Base-by-base conservation (phyloP, 129 eudicot species). In the Saussurea involucrata region DNA sequence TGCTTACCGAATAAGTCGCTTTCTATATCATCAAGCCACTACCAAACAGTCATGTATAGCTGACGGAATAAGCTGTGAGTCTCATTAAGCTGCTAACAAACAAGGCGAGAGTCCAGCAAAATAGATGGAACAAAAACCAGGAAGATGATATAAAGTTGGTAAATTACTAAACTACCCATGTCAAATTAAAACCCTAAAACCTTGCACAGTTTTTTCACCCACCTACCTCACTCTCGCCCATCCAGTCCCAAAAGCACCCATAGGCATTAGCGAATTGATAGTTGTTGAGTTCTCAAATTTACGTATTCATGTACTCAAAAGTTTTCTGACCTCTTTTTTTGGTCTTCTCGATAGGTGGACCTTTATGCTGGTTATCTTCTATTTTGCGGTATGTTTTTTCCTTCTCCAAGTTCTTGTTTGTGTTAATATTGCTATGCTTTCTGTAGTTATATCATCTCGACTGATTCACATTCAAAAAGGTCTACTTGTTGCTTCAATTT, bases 291-390 rank as follows among this genome's bases (percentile, higher is more conserved):
- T 22, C 3, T 66, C 11, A 66, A 34, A n/a, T 73, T 10, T 33
- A 33, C 17, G 24, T 81, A 37, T 63, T 58, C 73, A 75, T 71
- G 66, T 63, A 57, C 78, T 57, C 68, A 71, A 80, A 75, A 37
- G n/a, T n/a, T 66, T 76, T 70, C 3, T 79, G 49, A 78, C 42
- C 70, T 84, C 33, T 53, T 81, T 63, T 78, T 81, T 68, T 57
- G 37, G n/a, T 34, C 44, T 75, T 83, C 64, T 84, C 65, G 36
- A 69, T 89, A 95, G 98, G 93, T 95, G 96, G 97, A 95, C 98
- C 57, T 86, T 87, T 58, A 79, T 84, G 8, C 84, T 95, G 76
- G 93, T 90, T 72, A 89, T 92, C 63, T 66, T 91, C 72, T 95
- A 95, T 82, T 94, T 95, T 71, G 97, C 83, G 97, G 97, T 95